Evolutionary conservation across 306 rosid species (phyloP).

Genomic region (Chamaecrista fasciculata): DNA sequence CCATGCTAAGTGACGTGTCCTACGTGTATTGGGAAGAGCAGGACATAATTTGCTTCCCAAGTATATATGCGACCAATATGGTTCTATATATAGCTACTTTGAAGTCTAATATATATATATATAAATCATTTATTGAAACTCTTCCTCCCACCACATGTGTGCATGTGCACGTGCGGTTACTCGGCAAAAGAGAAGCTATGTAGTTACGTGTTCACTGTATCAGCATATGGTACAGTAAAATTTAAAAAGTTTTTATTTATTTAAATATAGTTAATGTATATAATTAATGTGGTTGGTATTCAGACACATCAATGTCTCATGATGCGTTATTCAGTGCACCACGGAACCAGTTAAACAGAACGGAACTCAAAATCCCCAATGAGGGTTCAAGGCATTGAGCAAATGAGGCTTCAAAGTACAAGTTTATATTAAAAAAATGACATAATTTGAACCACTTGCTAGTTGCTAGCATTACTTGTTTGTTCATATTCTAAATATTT

Average conservation of each 20-base stretch:
- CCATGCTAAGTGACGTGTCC: slow-evolving; percentile 10
- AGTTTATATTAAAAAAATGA: too few species aligned
- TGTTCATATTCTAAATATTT: too few species aligned
- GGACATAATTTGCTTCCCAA: neutral
- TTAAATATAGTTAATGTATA: too few species aligned
- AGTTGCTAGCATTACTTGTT: too few species aligned
- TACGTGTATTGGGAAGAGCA: slow-evolving; percentile 1
- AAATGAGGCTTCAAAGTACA: too few species aligned
- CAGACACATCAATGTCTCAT: neutral
- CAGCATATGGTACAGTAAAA: neutral
- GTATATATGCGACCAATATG: too few species aligned
- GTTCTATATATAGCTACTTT: neutral
- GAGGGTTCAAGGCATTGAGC: too few species aligned
- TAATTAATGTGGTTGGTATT: neutral
- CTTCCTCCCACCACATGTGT: neutral
- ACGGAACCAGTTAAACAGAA: too few species aligned
- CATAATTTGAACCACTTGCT: too few species aligned
- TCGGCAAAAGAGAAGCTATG: neutral
- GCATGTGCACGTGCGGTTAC: slow-evolving; percentile 20
- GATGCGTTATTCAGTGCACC: neutral
- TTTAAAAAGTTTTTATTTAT: neutral
- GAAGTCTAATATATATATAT: neutral
- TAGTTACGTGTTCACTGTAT: neutral
- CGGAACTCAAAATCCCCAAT: too few species aligned
- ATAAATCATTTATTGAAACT: neutral